phyloP scores from a whole-genome alignment of 2,329 filamentous ascomycete species.

The Nemania diffusa region DNA sequence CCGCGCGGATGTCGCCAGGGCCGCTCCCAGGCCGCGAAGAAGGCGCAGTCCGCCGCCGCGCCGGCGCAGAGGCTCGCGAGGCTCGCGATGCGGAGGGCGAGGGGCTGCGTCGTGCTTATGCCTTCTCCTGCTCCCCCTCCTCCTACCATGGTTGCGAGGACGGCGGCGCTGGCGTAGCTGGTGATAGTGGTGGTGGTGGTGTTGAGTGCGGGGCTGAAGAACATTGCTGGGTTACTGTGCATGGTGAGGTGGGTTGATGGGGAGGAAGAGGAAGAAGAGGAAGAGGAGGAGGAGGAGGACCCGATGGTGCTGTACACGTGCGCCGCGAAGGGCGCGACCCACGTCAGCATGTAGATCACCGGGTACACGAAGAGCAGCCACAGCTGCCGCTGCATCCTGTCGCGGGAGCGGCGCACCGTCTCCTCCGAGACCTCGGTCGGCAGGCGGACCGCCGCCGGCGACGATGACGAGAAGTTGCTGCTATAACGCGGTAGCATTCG shows the following conservation, averaged over 20 bases:
- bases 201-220: no score
- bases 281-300: neutral
- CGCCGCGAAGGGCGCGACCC: constrained; percentile 75
- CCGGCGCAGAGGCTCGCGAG: constrained; percentile 71
- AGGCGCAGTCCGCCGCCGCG: constrained; percentile 72
- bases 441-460: no score
- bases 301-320: constrained; percentile 69
- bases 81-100: constrained; percentile 64
- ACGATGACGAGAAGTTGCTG: constrained; percentile 24
- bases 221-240: neutral
- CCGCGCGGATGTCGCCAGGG: constrained; percentile 70
- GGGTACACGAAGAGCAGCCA: constrained; percentile 82
- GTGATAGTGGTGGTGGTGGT: neutral
- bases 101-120: constrained; percentile 59
- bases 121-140: no score
- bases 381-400: constrained; percentile 73
- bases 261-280: no score
- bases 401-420: constrained; percentile 55
- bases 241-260: no score
- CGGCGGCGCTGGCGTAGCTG: no score
- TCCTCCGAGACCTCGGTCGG: constrained; percentile 45
- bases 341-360: constrained; percentile 75
- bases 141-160: no score
- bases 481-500: neutral
- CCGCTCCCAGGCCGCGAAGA: constrained; percentile 76